These are phyloP conservation scores for Clitoria ternatea DNA, from an alignment of 306 rosid genomes.

Conservation along the genomic window DNA sequence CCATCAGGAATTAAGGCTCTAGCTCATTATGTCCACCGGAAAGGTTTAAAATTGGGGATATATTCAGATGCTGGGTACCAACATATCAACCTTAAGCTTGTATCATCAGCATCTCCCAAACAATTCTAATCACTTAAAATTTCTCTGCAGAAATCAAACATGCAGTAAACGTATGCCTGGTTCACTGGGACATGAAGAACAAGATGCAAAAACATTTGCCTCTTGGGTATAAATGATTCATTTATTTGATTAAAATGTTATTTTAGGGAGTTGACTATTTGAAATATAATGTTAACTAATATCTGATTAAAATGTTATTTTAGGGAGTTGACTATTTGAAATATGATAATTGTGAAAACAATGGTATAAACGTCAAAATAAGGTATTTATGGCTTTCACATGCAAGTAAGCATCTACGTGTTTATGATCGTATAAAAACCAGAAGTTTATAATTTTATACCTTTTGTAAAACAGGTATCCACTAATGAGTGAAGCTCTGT, in stretches of 20 bases:
- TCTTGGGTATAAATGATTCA: slow-evolving; percentile 45
- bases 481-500: slow-evolving; percentile 51
- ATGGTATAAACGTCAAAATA: slow-evolving; percentile 36
- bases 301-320: background rate
- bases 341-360: slow-evolving; percentile 59
- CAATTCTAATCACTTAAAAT: background rate
- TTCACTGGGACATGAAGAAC: slow-evolving; percentile 57
- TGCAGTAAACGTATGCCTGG: slow-evolving; percentile 67
- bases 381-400: slow-evolving; percentile 27
- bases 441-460: background rate
- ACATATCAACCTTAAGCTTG: background rate
- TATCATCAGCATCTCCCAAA: background rate
- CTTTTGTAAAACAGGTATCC: slow-evolving; percentile 44
- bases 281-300: background rate
- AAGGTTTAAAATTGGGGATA: slow-evolving; percentile 61
- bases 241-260: background rate
- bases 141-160: slow-evolving; percentile 39
- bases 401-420: background rate
- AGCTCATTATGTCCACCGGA: slow-evolving; percentile 57
- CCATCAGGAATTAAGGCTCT: slow-evolving; percentile 68
- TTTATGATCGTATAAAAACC: background rate
- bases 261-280: too few species aligned
- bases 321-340: slow-evolving; percentile 67
- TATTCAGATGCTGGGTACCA: slow-evolving; percentile 69
- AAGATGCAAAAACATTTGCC: slow-evolving; percentile 68